Evolutionary conservation across 2,329 filamentous ascomycete species (phyloP), one percentile per base, ranked within the genome.

Genomic region (Colletotrichum endophyticum): DNA sequence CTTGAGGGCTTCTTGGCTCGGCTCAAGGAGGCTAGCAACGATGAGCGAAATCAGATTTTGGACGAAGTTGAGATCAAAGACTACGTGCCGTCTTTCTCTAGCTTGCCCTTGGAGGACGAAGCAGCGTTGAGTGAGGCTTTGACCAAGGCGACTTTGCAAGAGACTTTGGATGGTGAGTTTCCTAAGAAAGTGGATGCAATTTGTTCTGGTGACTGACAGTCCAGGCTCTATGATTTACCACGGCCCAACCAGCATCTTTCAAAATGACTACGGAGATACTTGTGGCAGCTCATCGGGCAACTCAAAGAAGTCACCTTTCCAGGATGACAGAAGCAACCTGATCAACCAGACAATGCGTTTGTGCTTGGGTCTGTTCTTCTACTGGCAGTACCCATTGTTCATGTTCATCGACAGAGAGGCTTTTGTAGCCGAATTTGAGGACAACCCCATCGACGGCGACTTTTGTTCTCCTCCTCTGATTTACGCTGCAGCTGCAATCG

Each of bases 1-100:
- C 79, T 82, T 6, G 80, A 82, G 25, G 61, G 74, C 6, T 71
- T 79, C 28, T 57, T 80, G 8, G 69, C 44, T 9, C 53, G 66
- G 66, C 78, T 87, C 84, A 32, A 87, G 79, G 71, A 86, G 80
- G 49, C 85, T 81, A 25, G 80, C 78, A 8, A 78, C 61, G 30
- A 79, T 72, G 39, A 78, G 78, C 28, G 82, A 80, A 53, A 86
- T 72, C 27, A 82, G 79, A 8, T 80, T 79, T 34, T 82, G 79
- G 30, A 84, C 84, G 67, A 85, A 77, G 39, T 82, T 77, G 56
- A 83, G 79, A 64, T 86, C 79, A 36, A 86, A 78, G 56, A 86
- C 32, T 64, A 74, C 19, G 59, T 74, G 2, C 72, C 66, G 15
- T 74, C 72, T 4, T 74, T 74, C 16, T 70, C 66, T 3, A 27